Evolutionary conservation across 139 green algal genomes (phyloP), one percentile per base, ranked within the genome.

Genomic region (Chlamydomonas sp.): DNA sequence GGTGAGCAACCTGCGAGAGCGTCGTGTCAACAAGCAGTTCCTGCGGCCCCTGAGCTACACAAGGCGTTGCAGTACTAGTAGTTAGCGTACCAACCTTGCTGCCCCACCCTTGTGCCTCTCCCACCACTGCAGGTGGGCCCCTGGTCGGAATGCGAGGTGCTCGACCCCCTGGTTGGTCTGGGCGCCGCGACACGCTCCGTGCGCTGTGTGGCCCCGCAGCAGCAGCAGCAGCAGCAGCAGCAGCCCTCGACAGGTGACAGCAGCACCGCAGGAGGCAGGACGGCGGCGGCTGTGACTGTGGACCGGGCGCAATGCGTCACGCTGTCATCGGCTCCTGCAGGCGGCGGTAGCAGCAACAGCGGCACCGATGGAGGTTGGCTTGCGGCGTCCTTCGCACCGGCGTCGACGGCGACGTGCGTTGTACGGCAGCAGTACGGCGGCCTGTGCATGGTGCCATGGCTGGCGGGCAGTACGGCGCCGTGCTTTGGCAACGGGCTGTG

Each of bases 81-180:
- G 31, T 49, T 78, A 79, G 83, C 78, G 87, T n/a, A 16, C 75
- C 7, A 49, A 49, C 31, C 31, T 49, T 49, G 31, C 31, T 49
- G 31, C 31, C 31, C 31, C 31, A 49, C 0, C 31, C 31, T 49
- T 49, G 31, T 49, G 31, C 31, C 31, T 49, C 31, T 49, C 84
- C 89, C 17, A 64, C 15, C 60, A 85, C 85, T 80, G 67, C 63
- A 49, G 31, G 31, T 72, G 83, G 83, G 78, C 60, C 80, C 68
- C 80, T 93, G 83, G 92, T 88, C 84, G 16, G 20, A 18, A 12
- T 92, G 89, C n/a, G 73, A 78, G 49, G 80, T 64, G 1, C 0
- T 10, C 1, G 63, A 64, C 9, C 76, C 79, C 4, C 31, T 76
- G 6, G 63, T 84, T 63, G 79, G 79, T 49, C 57, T 49, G 49